Base-by-base conservation (phyloP, 1,284 basidiomycete genomes). In the Malassezia caprae region DNA sequence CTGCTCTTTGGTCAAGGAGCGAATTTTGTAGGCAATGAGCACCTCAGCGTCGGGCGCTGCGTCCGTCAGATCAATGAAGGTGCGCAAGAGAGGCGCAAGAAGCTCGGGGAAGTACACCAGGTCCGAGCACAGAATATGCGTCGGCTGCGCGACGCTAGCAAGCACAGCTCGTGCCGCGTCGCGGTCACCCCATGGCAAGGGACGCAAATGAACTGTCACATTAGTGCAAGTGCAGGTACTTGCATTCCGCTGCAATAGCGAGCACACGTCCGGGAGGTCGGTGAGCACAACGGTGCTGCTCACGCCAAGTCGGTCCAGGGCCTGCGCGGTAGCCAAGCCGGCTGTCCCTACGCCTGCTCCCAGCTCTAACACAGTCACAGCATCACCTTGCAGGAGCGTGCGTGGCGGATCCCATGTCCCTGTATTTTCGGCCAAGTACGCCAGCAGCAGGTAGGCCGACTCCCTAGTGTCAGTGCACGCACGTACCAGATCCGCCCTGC, bases 1-100 rank as follows among this genome's bases (percentile, higher is more conserved):
- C 1, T 82, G 78, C 69, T 90, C 88, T 65, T 87, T 88, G 2
- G 79, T 61, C 35, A 88, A 77, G 58, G 85, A 87, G 31, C 87
- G 83, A 39, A 87, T 78, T 75, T 84, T 87, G 79, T 88, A 78
- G 0, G 78, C 62, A 17, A 74, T 62, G 30, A 73, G 54, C 21
- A 74, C 64, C 41, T 65, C 55, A 1, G 42, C 27, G 19, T 32
- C 15, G 8, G 27, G 48, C 8, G 50, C 40, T 13, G 8, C 11
- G 4, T 50, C 45, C 1, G 67, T 69, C 12, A 74, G 59, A 32
- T 56, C 39, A 26, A 74, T 54, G 26, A 74, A 57, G 15, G 68
- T 62, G 24, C 64, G 56, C n/a, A 74, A 52, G 4, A 74, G 55
- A 7, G 66, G 68, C 13, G 70, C 57, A 8, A 74, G 58, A 2